Evolutionary conservation across 1,139 yeast species (phyloP).

Genomic region (Debaryomyces sp.): DNA sequence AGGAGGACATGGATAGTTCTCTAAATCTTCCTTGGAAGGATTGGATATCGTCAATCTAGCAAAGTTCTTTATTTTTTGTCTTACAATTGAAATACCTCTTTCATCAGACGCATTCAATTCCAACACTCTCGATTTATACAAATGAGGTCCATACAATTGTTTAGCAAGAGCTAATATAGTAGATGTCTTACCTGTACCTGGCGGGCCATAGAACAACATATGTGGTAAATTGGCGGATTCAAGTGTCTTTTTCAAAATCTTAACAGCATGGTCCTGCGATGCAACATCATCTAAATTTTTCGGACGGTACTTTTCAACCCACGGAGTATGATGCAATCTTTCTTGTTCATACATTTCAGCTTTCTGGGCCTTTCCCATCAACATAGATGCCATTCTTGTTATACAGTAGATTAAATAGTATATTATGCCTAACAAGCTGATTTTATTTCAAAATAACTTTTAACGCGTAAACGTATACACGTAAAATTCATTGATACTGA

Average conservation of each 20-base stretch:
- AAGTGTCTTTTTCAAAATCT: constrained; percentile 78
- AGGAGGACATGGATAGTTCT: constrained; percentile 90
- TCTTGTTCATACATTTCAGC: constrained; percentile 42
- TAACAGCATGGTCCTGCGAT: constrained; percentile 89
- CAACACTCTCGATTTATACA: constrained; percentile 75
- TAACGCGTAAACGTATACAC: constrained; percentile 3
- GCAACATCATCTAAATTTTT: constrained; percentile 81
- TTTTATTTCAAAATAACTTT: background rate
- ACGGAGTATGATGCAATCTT: constrained; percentile 59
- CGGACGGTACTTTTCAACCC: constrained; percentile 88
- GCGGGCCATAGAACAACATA: constrained; percentile 96
- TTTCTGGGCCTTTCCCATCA: constrained; percentile 18
- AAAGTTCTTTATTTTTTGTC: constrained; percentile 90
- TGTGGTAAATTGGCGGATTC: constrained; percentile 87
- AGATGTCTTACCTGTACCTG: constrained; percentile 96
- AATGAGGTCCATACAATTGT: constrained; percentile 72
- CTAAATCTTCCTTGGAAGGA: constrained; percentile 67
- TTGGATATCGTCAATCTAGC: constrained; percentile 87
- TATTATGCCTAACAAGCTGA: background rate
- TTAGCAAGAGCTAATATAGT: constrained; percentile 87
- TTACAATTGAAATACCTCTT: constrained; percentile 90
- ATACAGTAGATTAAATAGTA: background rate
- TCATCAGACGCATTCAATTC: constrained; percentile 97
- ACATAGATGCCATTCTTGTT: constrained; percentile 13
- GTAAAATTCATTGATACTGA: background rate